Conservation (phyloP, 2,329 filamentous ascomycete species). For the Akanthomyces muscarius region DNA sequence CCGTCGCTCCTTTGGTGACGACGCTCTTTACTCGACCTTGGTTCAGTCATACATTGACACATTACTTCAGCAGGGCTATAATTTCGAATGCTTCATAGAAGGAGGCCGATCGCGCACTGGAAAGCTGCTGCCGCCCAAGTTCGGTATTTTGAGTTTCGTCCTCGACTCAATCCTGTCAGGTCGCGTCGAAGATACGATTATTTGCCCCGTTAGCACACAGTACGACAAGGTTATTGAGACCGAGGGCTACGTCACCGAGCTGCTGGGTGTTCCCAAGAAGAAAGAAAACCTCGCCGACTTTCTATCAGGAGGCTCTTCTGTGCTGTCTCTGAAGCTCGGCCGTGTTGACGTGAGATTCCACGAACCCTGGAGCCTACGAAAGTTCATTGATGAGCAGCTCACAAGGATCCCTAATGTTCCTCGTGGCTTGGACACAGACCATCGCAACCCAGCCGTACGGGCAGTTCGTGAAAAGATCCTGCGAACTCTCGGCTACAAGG, state of each 20-base stretch:
- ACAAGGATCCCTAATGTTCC: conserved; percentile 44
- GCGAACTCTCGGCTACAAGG: conserved; percentile 84
- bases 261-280: conserved; percentile 89
- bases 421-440: conserved; percentile 42
- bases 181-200: conserved; percentile 82
- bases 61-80: conserved; percentile 82
- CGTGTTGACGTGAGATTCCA: conserved; percentile 95
- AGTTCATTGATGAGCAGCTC: conserved; percentile 76
- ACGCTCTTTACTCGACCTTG: conserved; percentile 84
- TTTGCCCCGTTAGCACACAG: conserved; percentile 94
- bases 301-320: conserved; percentile 75
- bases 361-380: conserved; percentile 85
- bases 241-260: conserved; percentile 90
- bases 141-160: conserved; percentile 89
- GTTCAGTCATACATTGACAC: conserved; percentile 97
- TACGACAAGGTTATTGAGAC: conserved; percentile 99
- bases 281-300: conserved; percentile 93
- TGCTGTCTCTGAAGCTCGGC: conserved; percentile 83
- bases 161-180: conserved; percentile 87
- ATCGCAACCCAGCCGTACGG: conserved; percentile 45
- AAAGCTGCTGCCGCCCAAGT: conserved; percentile 90
- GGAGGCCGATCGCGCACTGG: conserved; percentile 89
- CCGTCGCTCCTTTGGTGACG: conserved; percentile 84
- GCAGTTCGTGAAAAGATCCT: conserved; percentile 67
- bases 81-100: conserved; percentile 97